A percentile compares a stretch with the other conserved stretches of the same genome.
phyloP scores from a whole-genome alignment of 2,329 filamentous ascomycete species.

The Colletotrichum sp. region DNA sequence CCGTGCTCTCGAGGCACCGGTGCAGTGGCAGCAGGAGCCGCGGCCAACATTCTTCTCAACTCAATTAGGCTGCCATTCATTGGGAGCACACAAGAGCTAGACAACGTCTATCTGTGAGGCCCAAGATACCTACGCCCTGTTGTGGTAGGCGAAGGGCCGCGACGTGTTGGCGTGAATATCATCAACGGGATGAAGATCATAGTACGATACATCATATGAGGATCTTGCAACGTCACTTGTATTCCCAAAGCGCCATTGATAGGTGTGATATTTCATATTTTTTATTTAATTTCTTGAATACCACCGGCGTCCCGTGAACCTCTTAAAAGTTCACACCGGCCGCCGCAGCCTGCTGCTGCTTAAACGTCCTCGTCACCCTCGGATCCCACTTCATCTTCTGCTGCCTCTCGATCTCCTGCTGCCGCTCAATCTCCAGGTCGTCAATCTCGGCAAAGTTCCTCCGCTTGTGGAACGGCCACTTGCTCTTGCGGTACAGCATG shows the following conservation, averaged over 20 bases:
- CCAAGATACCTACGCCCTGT: accelerated
- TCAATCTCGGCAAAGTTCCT: constrained; percentile 11
- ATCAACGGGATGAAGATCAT: background rate
- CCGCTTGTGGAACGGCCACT: constrained; percentile 11
- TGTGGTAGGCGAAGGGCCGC: background rate
- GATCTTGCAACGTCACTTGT: background rate
- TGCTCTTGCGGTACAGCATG: constrained; percentile 15
- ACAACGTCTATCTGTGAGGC: accelerated
- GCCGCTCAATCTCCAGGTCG: constrained; percentile 13
- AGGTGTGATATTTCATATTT: background rate
- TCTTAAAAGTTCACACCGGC: constrained; percentile 10
- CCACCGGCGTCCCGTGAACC: background rate
- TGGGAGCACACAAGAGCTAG: background rate
- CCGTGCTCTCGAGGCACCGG: background rate
- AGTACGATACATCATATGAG: background rate
- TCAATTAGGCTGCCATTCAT: background rate
- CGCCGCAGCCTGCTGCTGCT: background rate
- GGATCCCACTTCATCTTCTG: constrained; percentile 23
- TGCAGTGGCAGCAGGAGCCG: background rate
- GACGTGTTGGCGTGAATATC: accelerated
- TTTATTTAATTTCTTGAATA: background rate
- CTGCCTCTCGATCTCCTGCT: constrained; percentile 16
- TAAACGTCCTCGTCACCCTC: background rate
- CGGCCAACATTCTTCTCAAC: background rate
- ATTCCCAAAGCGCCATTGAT: accelerated